Conservation (phyloP, 306 rosid species). For the Rosa chinensis region DNA sequence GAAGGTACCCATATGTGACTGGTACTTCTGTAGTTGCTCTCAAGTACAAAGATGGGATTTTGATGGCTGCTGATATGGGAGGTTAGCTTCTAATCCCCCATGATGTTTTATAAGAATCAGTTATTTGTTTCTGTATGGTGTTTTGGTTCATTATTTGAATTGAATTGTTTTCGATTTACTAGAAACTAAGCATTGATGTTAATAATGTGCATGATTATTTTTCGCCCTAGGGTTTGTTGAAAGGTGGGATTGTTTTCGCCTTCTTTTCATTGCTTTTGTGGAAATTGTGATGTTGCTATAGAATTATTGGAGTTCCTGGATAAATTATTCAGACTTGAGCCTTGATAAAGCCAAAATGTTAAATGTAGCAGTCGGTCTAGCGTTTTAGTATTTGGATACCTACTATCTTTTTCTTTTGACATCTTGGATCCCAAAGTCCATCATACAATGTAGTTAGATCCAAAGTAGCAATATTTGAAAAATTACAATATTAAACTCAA, state of each 20-base stretch:
- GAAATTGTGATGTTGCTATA: background rate
- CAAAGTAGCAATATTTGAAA: background rate
- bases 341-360: background rate
- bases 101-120: background rate
- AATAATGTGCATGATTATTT: background rate
- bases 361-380: background rate
- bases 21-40: slow-evolving; percentile 89
- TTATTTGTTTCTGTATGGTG: background rate
- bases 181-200: background rate
- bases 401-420: background rate
- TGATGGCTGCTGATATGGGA: slow-evolving; percentile 96
- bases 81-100: slow-evolving; percentile 43
- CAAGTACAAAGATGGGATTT: slow-evolving; percentile 93
- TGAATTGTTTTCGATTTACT: background rate
- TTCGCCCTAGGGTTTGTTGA: background rate
- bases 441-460: background rate
- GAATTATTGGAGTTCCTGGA: background rate
- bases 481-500: background rate
- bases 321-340: background rate
- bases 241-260: background rate
- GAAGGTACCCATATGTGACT: slow-evolving; percentile 88
- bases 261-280: background rate
- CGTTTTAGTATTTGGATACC: background rate
- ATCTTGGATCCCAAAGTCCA: background rate
- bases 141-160: background rate